Conservation (phyloP, 192 early-diverging fungal species). For the Backusella liffmaniae region DNA sequence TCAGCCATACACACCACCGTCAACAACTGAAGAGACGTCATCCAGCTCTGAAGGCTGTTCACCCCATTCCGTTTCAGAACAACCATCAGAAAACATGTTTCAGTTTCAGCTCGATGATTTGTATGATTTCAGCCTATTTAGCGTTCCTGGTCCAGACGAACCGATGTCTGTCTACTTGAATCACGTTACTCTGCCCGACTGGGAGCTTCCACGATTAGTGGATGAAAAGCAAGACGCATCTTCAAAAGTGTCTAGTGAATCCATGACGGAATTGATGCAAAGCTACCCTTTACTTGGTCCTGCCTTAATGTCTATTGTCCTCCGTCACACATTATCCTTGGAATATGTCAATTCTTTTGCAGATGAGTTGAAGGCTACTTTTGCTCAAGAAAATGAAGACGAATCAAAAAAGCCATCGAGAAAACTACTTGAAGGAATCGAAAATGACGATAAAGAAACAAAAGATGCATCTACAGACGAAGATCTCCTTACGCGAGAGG, state of each 20-base stretch:
- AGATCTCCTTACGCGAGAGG: not conserved
- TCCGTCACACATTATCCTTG: constrained; percentile 24
- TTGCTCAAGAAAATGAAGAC: not conserved
- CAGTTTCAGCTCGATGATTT: constrained; percentile 5
- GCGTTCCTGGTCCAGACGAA: not conserved
- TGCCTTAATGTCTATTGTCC: constrained; percentile 29
- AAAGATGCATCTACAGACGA: not conserved
- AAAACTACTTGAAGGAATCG: not conserved
- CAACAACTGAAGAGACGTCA: not conserved
- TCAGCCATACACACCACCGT: not conserved
- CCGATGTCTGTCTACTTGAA: not conserved
- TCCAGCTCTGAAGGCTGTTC: constrained; percentile 8
- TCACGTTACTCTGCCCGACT: constrained; percentile 12
- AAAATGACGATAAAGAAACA: not conserved
- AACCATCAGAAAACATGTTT: not conserved
- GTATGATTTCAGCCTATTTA: constrained; percentile 4
- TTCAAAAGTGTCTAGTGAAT: not conserved
- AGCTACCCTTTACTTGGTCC: constrained; percentile 29
- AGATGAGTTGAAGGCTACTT: not conserved
- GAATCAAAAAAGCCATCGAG: not conserved
- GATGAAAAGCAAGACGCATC: constrained; percentile 8
- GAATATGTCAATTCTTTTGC: constrained; percentile 10
- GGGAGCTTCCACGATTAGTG: constrained; percentile 9
- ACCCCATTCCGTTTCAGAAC: not conserved
- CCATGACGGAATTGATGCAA: not conserved